Evolutionary conservation across 2,329 filamentous ascomycete genomes (phyloP), one percentile per base, ranked within the genome.

Genomic region (Aspergillus sp.): DNA sequence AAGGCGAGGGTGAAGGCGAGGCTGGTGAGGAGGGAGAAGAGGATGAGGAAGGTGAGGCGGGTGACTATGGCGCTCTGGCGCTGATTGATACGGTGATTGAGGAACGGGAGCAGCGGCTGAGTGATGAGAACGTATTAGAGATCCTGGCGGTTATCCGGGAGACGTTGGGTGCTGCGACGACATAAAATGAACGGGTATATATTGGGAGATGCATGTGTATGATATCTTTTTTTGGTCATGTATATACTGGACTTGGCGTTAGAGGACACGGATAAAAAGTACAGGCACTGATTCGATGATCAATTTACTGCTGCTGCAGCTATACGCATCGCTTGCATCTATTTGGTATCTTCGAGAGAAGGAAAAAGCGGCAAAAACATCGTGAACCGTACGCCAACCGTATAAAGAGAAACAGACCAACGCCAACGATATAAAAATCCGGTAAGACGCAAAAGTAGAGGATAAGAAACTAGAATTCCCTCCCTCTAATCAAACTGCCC

Each of bases 81-180:
- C 57, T 77, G 52, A 63, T 78, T 50, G 73, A 77, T 63, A 68
- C 70, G 40, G 69, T 79, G 24, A 72, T 79, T 65, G 76, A 79
- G 63, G 76, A 78, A 64, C 62, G 74, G 12, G 75, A 77, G 61
- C 70, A 74, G 61, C 66, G 77, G 43, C 66, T 79, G 41, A 68
- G 66, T 15, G 66, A 75, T 53, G 74, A 75, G 45, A 68, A 77
- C 62, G 68, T 77, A 14, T 56, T 59, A 47, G 64, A 63, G 59
- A 70, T 79, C 21, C 59, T 77, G 61, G 61, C 47, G 24, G 71
- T 76, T 60, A 69, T 78, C 57, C 66, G 69, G 57, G 68, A 74
- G 61, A 68, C 69, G 2, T 59, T 78, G 53, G 67, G 62, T 12
- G 27, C 19, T 11, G 45, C 33, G 31, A 39, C 27, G 7, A 43